phyloP scores from a whole-genome alignment of 306 rosid species.

The Lablab purpureus region DNA sequence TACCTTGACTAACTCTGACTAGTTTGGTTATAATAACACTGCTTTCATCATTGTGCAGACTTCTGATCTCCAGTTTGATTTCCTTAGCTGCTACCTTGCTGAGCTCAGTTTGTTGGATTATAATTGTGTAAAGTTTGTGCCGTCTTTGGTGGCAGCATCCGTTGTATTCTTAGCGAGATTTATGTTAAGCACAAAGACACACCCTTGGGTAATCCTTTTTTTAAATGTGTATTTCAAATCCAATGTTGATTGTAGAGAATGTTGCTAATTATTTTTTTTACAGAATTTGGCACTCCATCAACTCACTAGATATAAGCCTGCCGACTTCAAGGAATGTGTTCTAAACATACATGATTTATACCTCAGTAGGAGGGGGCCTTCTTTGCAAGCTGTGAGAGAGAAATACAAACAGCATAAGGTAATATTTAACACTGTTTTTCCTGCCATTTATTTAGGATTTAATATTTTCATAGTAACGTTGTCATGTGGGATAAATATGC shows the following conservation, averaged over 20 bases:
- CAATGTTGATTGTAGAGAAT: neutral
- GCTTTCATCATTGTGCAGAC: conserved; percentile 51
- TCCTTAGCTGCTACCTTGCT: conserved; percentile 74
- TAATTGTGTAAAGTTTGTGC: conserved; percentile 72
- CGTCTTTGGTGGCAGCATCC: conserved; percentile 89
- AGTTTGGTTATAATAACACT: too few relatives aligned
- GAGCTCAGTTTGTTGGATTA: conserved; percentile 91
- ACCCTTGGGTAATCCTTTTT: conserved; percentile 84
- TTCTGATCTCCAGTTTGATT: conserved; percentile 67
- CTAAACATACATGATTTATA: conserved; percentile 70
- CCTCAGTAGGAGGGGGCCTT: conserved; percentile 70
- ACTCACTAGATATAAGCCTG: conserved; percentile 66
- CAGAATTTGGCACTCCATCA: conserved; percentile 60
- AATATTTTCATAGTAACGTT: neutral
- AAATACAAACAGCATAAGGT: conserved; percentile 91
- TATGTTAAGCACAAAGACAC: conserved; percentile 58
- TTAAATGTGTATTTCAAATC: neutral
- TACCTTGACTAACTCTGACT: too few relatives aligned
- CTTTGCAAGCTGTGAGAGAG: conserved; percentile 70
- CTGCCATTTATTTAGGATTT: too few relatives aligned
- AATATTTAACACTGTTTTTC: neutral
- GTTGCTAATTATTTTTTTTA: conserved; percentile 28
- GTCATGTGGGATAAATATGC: conserved; percentile 22
- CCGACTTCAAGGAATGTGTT: conserved; percentile 70
- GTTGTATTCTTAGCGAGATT: conserved; percentile 76